phyloP scores from a whole-genome alignment of 1,139 yeast species.

The Zygoascus meyerae region DNA sequence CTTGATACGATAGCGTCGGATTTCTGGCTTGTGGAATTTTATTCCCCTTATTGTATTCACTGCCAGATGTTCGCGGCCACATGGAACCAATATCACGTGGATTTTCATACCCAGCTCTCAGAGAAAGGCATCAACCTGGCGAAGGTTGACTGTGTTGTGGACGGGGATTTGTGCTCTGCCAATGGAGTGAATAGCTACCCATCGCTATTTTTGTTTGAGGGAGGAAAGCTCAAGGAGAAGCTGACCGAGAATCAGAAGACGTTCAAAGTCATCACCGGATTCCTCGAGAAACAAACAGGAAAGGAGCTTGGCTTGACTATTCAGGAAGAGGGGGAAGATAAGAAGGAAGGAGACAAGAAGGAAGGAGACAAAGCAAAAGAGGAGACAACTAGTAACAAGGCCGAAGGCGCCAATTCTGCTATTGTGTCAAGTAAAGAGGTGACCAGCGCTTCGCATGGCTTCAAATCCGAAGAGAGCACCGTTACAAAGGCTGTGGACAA shows the following conservation, averaged over 20 bases:
- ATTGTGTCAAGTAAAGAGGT: no score
- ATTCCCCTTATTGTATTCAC: constrained; percentile 39
- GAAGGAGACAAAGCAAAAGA: constrained; percentile 14
- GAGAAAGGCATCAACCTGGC: constrained; percentile 32
- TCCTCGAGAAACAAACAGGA: no score
- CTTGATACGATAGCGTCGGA: constrained; percentile 23
- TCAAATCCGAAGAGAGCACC: no score
- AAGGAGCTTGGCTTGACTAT: no score
- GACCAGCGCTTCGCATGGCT: no score
- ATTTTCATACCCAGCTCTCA: constrained; percentile 20
- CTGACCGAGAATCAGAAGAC: constrained; percentile 25
- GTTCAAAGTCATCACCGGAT: no score
- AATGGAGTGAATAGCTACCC: constrained; percentile 33
- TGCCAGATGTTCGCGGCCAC: constrained; percentile 37
- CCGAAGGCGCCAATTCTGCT: no score
- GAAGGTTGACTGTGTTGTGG: constrained; percentile 36
- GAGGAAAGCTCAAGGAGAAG: constrained; percentile 28
- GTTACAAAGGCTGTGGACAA: no score
- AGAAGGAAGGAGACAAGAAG: constrained; percentile 15
- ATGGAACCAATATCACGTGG: constrained; percentile 31
- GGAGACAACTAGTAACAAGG: not conserved
- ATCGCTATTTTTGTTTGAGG: constrained; percentile 29
- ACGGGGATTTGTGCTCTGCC: constrained; percentile 37
- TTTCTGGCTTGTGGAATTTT: constrained; percentile 38
- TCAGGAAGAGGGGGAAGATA: constrained; percentile 24